Evolutionary conservation across 768 basidiomycete species (phyloP).

Genomic region (Kwoniella botswanensis): DNA sequence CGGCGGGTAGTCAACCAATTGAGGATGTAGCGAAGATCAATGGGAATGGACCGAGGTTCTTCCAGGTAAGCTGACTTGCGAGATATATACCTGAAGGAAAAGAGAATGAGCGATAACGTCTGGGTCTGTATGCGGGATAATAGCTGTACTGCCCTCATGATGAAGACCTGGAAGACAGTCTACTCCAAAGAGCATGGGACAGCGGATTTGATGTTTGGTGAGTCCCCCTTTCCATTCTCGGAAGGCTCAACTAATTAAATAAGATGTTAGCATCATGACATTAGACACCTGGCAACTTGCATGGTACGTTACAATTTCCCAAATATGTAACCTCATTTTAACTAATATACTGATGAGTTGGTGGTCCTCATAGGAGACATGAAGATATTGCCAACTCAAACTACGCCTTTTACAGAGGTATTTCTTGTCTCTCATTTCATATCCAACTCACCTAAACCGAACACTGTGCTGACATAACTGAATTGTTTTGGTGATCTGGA

Average conservation of each 20-base stretch:
- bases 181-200: slow-evolving; percentile 59
- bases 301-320: slow-evolving; percentile 8
- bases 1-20: slow-evolving; percentile 72
- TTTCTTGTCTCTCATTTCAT: background rate
- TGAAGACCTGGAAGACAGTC: slow-evolving; percentile 63
- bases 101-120: background rate
- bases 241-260: background rate
- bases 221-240: slow-evolving; percentile 55
- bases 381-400: slow-evolving; percentile 65
- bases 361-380: slow-evolving; percentile 23
- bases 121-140: no score
- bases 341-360: no score
- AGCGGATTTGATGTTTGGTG: slow-evolving; percentile 64
- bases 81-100: no score
- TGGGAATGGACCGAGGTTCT: slow-evolving; percentile 63
- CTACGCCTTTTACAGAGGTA: slow-evolving; percentile 59
- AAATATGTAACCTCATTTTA: no score
- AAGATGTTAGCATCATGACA: slow-evolving; percentile 7
- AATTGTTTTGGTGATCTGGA: background rate
- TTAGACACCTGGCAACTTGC: slow-evolving; percentile 23
- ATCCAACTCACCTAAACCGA: no score
- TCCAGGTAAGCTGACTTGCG: slow-evolving; percentile 55
- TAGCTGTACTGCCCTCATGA: slow-evolving; percentile 65
- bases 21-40: slow-evolving; percentile 78
- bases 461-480: no score